phyloP scores from a whole-genome alignment of 129 eudicot genomes.

The sunflower (Helianthus annuus) region HanXRQr2.0-SUNRISE NC_035435.2:118275868-118276367 shows the following conservation, averaged over 20 bases:
- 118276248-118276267: constrained; percentile 74
- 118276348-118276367: neutral
- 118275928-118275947: neutral
- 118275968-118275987: constrained; percentile 14
- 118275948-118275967: constrained; percentile 16
- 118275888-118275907: no score
- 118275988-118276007: constrained; percentile 1
- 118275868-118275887: neutral
- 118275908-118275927: neutral
- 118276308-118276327: constrained; percentile 76
- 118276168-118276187: constrained; percentile 76
- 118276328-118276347: neutral
- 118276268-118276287: constrained; percentile 83
- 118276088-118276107: constrained; percentile 38
- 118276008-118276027: constrained; percentile 13
- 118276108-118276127: constrained; percentile 32
- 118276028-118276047: constrained; percentile 19
- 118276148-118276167: constrained; percentile 31
- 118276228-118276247: constrained; percentile 95
- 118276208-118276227: constrained; percentile 88
- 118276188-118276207: constrained; percentile 84
- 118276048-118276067: constrained; percentile 15
- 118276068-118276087: constrained; percentile 37
- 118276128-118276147: constrained; percentile 27
- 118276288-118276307: constrained; percentile 90